Evolutionary conservation across 352 stramenopile species (phyloP).

Genomic region (Pythium chondricola): DNA sequence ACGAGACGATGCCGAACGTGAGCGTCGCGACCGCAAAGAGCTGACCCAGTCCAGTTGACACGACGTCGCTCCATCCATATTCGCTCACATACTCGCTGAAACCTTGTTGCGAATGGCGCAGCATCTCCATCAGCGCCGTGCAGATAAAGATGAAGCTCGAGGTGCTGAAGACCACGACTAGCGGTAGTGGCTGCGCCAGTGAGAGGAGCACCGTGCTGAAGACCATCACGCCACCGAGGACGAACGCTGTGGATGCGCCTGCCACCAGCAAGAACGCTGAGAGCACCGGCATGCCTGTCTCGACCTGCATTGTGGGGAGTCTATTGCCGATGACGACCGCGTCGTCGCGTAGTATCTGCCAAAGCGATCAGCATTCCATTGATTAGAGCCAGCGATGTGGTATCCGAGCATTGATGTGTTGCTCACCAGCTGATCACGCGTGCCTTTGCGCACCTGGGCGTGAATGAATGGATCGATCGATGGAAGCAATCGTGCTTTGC

Average conservation of each 20-base stretch:
- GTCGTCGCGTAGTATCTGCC: too few species aligned
- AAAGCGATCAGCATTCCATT: too few species aligned
- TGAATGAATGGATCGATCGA: too few species aligned
- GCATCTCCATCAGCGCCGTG: constrained; percentile 9
- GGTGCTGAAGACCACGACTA: constrained; percentile 22
- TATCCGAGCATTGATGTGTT: too few species aligned
- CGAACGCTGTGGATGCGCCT: constrained; percentile 11
- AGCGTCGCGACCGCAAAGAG: constrained; percentile 14
- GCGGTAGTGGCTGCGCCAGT: constrained; percentile 11
- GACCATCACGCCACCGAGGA: constrained; percentile 19
- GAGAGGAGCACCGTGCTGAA: constrained; percentile 21
- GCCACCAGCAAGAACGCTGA: constrained; percentile 15
- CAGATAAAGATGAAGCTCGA: constrained; percentile 21
- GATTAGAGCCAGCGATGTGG: too few species aligned
- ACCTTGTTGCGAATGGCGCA: constrained; percentile 1
- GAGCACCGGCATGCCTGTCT: constrained; percentile 10
- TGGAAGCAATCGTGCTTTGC: too few species aligned
- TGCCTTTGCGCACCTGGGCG: too few species aligned
- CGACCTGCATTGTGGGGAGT: constrained; percentile 4
- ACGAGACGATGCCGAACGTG: constrained; percentile 10
- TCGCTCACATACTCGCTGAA: constrained; percentile 1
- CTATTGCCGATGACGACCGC: too few species aligned
- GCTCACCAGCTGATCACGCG: too few species aligned
- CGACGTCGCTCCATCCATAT: not conserved
- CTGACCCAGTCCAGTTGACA: not conserved